phyloP scores from a whole-genome alignment of 257 asterid genomes.

The Eucommia ulmoides region DNA sequence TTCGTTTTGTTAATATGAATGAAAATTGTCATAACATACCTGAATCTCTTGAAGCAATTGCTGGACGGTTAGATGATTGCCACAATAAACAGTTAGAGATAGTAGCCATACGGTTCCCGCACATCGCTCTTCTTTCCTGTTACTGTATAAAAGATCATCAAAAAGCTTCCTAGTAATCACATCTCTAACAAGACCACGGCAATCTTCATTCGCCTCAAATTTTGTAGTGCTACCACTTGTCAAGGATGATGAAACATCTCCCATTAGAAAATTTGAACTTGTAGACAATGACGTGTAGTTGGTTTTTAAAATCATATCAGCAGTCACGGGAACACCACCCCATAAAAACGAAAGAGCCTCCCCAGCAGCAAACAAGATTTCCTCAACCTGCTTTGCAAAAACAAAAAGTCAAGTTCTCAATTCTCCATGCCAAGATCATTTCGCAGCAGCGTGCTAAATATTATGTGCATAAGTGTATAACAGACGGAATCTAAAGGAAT shows the following conservation, averaged over 20 bases:
- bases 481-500: slow-evolving; percentile 5
- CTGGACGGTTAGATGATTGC: slow-evolving; percentile 69
- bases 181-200: slow-evolving; percentile 65
- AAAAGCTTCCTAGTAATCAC: slow-evolving; percentile 77
- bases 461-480: too few species aligned
- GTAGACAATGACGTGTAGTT: slow-evolving; percentile 83
- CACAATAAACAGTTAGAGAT: slow-evolving; percentile 84
- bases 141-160: slow-evolving; percentile 82
- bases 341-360: slow-evolving; percentile 96
- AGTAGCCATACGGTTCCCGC: slow-evolving; percentile 98
- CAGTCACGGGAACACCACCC: slow-evolving; percentile 95
- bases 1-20: background rate
- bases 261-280: slow-evolving; percentile 90
- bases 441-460: too few species aligned
- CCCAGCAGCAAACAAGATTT: slow-evolving; percentile 94
- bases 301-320: slow-evolving; percentile 70
- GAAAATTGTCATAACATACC: slow-evolving; percentile 30
- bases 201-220: slow-evolving; percentile 40
- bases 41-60: slow-evolving; percentile 93
- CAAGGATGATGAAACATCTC: slow-evolving; percentile 50
- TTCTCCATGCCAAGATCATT: too few species aligned
- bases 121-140: slow-evolving; percentile 93
- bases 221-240: slow-evolving; percentile 27
- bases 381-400: slow-evolving; percentile 58
- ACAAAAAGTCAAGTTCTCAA: too few species aligned